phyloP scores from a whole-genome alignment of 164 flowering plant species.

The Berberis vulgaris region DNA sequence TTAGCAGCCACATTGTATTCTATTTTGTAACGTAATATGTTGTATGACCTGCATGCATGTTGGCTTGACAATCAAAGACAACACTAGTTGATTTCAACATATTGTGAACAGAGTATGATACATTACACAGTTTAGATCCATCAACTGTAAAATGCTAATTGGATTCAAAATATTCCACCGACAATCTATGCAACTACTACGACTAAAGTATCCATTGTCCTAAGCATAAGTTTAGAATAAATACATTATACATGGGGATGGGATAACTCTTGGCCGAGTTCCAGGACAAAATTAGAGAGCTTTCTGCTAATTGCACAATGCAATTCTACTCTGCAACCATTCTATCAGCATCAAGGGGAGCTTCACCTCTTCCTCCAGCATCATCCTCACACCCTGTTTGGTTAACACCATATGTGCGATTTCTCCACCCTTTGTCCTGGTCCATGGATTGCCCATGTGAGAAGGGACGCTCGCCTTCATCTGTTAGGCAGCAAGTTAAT shows the following conservation, averaged over 20 bases:
- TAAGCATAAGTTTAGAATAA: constrained; percentile 6
- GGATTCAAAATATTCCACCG: too few relatives aligned
- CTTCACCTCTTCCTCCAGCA: constrained; percentile 16
- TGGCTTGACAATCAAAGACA: too few relatives aligned
- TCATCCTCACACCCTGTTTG: constrained; percentile 14
- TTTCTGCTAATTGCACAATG: constrained; percentile 11
- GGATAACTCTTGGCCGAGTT: neutral
- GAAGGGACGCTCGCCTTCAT: constrained; percentile 24
- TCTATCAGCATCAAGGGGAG: constrained; percentile 13
- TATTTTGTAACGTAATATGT: too few relatives aligned
- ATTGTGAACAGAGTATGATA: too few relatives aligned
- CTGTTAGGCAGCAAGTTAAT: constrained; percentile 18
- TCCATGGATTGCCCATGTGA: constrained; percentile 24
- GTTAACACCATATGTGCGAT: constrained; percentile 8
- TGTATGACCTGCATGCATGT: too few relatives aligned
- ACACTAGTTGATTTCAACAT: too few relatives aligned
- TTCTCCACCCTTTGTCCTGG: constrained; percentile 16
- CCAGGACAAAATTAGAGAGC: constrained; percentile 10
- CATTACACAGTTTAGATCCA: too few relatives aligned
- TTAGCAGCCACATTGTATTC: neutral
- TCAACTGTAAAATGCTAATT: too few relatives aligned
- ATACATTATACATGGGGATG: constrained; percentile 9
- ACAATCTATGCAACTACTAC: constrained; percentile 1
- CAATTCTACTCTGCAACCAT: constrained; percentile 12
- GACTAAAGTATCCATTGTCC: constrained; percentile 2